phyloP scores from a whole-genome alignment of 2,329 filamentous ascomycete genomes.

The Epichloe brachyelytri region DNA sequence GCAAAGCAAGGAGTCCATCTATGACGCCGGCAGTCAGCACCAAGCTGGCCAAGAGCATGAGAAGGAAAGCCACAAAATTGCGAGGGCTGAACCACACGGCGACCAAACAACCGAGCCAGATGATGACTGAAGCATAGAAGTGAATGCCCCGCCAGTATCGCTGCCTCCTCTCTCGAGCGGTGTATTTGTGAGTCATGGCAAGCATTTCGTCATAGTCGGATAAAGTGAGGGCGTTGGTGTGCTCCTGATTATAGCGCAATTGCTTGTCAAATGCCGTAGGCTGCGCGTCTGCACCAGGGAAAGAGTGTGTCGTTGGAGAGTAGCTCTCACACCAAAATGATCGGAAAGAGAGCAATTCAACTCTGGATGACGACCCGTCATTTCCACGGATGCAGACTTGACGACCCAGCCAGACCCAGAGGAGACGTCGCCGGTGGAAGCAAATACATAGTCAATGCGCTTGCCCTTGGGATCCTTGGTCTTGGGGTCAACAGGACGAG shows the following conservation, averaged over 20 bases:
- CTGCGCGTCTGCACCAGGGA: slow-evolving; percentile 8
- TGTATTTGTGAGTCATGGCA: slow-evolving; percentile 54
- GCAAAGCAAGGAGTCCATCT: slow-evolving; percentile 71
- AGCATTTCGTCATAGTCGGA: slow-evolving; percentile 53
- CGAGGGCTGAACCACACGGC: slow-evolving; percentile 76
- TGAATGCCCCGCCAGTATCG: slow-evolving; percentile 58
- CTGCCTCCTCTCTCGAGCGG: slow-evolving; percentile 57
- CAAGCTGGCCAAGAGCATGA: slow-evolving; percentile 70
- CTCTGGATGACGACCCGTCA: slow-evolving; percentile 68
- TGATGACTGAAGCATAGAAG: slow-evolving; percentile 53
- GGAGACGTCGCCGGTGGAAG: slow-evolving; percentile 38
- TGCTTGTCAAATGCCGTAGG: slow-evolving; percentile 19
- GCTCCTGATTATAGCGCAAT: slow-evolving; percentile 15
- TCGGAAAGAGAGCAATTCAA: slow-evolving; percentile 82
- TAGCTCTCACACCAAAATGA: slow-evolving; percentile 83
- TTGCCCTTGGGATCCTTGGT: slow-evolving; percentile 65
- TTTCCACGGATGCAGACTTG: slow-evolving; percentile 57
- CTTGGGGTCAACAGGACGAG: slow-evolving; percentile 46
- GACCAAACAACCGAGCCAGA: slow-evolving; percentile 63
- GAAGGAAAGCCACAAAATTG: slow-evolving; percentile 65
- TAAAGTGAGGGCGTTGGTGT: slow-evolving; percentile 10
- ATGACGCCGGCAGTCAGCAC: slow-evolving; percentile 63
- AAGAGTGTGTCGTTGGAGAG: slow-evolving; percentile 41
- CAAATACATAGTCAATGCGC: slow-evolving; percentile 89
- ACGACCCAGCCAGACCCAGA: slow-evolving; percentile 49